Evolutionary conservation across 305 asterid genomes (phyloP).

Genomic region (Fraxinus sp.): DNA sequence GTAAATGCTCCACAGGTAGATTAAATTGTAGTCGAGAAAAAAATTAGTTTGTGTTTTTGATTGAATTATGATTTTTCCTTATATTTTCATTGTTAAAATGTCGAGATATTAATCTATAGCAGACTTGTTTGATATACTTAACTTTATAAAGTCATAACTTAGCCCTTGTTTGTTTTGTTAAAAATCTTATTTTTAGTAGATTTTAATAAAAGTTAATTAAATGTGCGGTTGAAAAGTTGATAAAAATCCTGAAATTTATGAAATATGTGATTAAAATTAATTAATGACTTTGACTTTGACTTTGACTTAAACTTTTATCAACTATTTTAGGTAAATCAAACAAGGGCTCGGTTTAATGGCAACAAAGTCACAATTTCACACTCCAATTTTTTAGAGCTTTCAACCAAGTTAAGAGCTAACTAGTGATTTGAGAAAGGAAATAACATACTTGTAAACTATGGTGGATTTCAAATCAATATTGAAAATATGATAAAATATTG

Average conservation of each 20-base stretch:
- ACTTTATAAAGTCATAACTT: neutral
- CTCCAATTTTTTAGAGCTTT: neutral
- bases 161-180: neutral
- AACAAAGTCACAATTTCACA: neutral
- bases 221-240: neutral
- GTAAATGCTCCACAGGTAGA: neutral
- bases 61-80: neutral
- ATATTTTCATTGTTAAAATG: neutral
- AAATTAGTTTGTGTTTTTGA: neutral
- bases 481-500: neutral
- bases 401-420: neutral
- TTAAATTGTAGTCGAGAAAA: neutral
- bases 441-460: neutral
- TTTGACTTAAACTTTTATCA: neutral
- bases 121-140: neutral
- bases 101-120: neutral
- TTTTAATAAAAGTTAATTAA: neutral
- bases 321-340: neutral
- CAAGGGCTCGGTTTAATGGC: neutral
- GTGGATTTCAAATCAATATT: neutral
- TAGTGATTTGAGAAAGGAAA: neutral
- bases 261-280: neutral
- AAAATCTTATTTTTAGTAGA: neutral
- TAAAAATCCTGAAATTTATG: neutral
- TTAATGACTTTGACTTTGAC: neutral